A percentile compares a stretch with the other conserved stretches of the same genome.
Conservation (phyloP, 2,329 filamentous ascomycete genomes). For the Scortechinia acanthostroma region DNA sequence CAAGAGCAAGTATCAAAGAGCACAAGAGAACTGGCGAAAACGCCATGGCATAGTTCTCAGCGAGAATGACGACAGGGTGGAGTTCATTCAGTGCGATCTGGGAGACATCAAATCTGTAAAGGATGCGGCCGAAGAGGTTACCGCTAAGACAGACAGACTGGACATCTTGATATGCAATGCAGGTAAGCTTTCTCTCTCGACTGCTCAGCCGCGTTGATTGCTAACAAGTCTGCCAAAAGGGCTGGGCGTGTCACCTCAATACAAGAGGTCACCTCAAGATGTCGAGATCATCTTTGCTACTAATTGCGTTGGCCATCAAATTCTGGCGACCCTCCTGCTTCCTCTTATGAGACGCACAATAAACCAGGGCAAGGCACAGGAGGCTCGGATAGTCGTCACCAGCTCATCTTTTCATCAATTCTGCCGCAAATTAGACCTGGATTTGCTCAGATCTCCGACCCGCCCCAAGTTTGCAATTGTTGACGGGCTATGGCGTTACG, state of each 20-base stretch:
- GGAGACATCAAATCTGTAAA: neutral
- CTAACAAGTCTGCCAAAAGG: constrained; percentile 5
- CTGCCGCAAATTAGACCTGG: constrained; percentile 14
- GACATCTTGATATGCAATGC: constrained; percentile 21
- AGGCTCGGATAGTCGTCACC: constrained; percentile 8
- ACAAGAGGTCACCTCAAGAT: constrained; percentile 11
- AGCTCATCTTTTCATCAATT: constrained; percentile 14
- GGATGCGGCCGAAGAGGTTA: constrained; percentile 6
- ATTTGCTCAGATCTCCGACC: constrained; percentile 8
- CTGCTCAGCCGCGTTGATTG: neutral
- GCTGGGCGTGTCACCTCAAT: constrained; percentile 10
- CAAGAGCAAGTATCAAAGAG: neutral
- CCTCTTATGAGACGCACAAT: constrained; percentile 10
- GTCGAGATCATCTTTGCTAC: constrained; percentile 8
- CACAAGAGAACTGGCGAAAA: neutral
- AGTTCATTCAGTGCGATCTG: neutral
- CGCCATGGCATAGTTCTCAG: neutral
- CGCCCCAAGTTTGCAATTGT: constrained; percentile 5
- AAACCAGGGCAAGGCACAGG: neutral
- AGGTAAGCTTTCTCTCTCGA: constrained; percentile 10
- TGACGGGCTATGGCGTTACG: constrained; percentile 19
- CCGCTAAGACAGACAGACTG: constrained; percentile 11
- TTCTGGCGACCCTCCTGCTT: constrained; percentile 6
- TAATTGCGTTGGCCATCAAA: constrained; percentile 10
- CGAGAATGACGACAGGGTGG: neutral